A percentile compares a stretch with the other conserved stretches of the same genome.
These are phyloP conservation scores for Lipomyces starkeyi DNA, from an alignment of 805 yeast genomes.

Conservation along the genomic window DNA sequence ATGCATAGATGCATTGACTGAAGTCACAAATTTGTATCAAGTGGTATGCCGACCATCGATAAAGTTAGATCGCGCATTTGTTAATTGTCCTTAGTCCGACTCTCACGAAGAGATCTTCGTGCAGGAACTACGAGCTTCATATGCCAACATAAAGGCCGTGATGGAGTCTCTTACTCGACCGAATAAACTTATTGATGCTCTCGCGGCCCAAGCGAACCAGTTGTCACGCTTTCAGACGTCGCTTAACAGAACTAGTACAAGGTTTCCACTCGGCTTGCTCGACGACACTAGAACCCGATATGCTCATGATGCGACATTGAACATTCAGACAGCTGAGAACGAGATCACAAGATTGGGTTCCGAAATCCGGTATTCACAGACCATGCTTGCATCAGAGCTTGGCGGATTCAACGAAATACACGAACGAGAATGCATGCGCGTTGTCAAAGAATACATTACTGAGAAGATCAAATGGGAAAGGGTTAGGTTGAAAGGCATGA, in stretches of 20 bases:
- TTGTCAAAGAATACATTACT: constrained; percentile 38
- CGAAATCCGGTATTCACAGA: constrained; percentile 46
- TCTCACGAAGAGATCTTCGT: constrained; percentile 27
- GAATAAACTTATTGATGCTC: constrained; percentile 38
- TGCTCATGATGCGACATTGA: constrained; percentile 42
- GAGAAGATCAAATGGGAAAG: constrained; percentile 37
- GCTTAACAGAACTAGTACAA: constrained; percentile 39
- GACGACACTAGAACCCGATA: constrained; percentile 47
- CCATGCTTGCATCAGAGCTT: constrained; percentile 48
- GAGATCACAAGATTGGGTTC: constrained; percentile 43
- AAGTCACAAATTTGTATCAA: constrained; percentile 26
- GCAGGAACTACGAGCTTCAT: constrained; percentile 31
- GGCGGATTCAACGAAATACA: constrained; percentile 48
- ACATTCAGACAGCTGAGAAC: constrained; percentile 42
- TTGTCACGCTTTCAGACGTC: constrained; percentile 38
- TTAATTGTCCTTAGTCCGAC: constrained; percentile 21
- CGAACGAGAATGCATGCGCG: constrained; percentile 43
- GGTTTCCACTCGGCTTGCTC: constrained; percentile 43
- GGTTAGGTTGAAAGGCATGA: constrained; percentile 30
- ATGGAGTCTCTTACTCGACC: constrained; percentile 43
- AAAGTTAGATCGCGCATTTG: background rate
- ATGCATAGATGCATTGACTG: constrained; percentile 28
- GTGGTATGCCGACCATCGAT: constrained; percentile 24
- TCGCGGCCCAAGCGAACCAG: constrained; percentile 39
- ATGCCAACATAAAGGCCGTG: constrained; percentile 36